These are phyloP conservation scores for Entomortierella lignicola DNA, from an alignment of 192 early-diverging fungal genomes.

Conservation along the genomic window DNA sequence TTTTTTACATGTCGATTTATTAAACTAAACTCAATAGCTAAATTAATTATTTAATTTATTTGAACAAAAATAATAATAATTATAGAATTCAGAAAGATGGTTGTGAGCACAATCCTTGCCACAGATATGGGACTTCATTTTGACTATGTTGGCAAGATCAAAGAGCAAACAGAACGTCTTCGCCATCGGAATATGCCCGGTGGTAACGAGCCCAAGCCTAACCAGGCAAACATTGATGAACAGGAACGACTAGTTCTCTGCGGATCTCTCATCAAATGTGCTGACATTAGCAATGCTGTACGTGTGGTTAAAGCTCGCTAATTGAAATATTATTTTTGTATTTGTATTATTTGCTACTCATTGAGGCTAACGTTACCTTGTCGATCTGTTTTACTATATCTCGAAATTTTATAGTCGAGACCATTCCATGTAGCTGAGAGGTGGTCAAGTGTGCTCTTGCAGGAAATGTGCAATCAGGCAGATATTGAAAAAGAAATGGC, in stretches of 20 bases:
- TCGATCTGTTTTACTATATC: too few relatives aligned
- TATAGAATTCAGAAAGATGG: conserved; percentile 77
- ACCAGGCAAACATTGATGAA: conserved; percentile 54
- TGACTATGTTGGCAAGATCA: conserved; percentile 81
- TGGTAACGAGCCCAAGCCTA: conserved; percentile 55
- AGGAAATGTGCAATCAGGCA: conserved; percentile 76
- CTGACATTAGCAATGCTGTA: conserved; percentile 84
- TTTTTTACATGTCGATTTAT: too few relatives aligned
- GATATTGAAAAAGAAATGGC: conserved; percentile 80
- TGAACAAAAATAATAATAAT: conserved; percentile 1
- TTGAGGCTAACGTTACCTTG: not conserved
- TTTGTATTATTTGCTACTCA: not conserved
- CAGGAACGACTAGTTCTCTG: conserved; percentile 74
- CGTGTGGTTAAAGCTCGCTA: conserved; percentile 14
- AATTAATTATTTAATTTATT: not conserved
- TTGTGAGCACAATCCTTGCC: conserved; percentile 78
- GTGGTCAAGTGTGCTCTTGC: conserved; percentile 77
- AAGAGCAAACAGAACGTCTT: conserved; percentile 68
- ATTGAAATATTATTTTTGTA: not conserved
- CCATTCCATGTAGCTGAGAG: conserved; percentile 74
- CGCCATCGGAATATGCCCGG: conserved; percentile 43
- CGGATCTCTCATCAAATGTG: conserved; percentile 82
- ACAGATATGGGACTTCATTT: conserved; percentile 87
- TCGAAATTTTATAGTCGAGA: conserved; percentile 58
- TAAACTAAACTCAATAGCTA: not conserved